Evolutionary conservation across 129 eudicot species (phyloP), one percentile per base, ranked within the genome.

Genomic region (Centella asiatica): DNA sequence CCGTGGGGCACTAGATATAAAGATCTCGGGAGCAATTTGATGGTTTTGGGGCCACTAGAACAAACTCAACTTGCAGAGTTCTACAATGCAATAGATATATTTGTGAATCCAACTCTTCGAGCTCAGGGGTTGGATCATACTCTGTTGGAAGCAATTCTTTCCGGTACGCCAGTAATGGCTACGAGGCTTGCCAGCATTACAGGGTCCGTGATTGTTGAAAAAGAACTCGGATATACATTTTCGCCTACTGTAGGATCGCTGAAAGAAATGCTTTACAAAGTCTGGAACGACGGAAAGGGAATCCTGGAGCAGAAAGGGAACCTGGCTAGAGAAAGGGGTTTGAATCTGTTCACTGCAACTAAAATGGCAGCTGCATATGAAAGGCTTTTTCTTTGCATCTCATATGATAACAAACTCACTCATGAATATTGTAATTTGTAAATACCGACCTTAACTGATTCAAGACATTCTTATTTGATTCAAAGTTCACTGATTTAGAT

Each of bases 61-160:
- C 77, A 70, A 34, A 33, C 40, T 54, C 90, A 80, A 49, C 46
- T 87, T 13, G 83, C 95, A 6, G 55, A 55, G 39, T 87, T 87
- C 51, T 87, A 87, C 33, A 87, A 87, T 34, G 88, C 80, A 0
- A 83, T 87, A 0, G 92, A 87, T 57, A 63, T 83, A 9, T 83
- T 83, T 39, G 83, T 87, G 5, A 80, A 83, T 53, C 95, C 95
- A 3, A 83, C 95, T 4, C 83, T 87, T 15, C 85, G 88, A 7
- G 95, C 95, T 52, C 95, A 87, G 34, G 95, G 90, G 25, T 63
- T 87, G 69, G 95, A 87, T 66, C 95, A 87, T n/a, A 83, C 90
- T 2, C 58, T 78, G 61, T 62, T 87, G 62, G 95, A 87, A 71
- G 87, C 95, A 5, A 69, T 83, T 61, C 80, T 87, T 22, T 76